Conservation (phyloP, 2,329 filamentous ascomycete species). For the Leptosphaerulina australis region DNA sequence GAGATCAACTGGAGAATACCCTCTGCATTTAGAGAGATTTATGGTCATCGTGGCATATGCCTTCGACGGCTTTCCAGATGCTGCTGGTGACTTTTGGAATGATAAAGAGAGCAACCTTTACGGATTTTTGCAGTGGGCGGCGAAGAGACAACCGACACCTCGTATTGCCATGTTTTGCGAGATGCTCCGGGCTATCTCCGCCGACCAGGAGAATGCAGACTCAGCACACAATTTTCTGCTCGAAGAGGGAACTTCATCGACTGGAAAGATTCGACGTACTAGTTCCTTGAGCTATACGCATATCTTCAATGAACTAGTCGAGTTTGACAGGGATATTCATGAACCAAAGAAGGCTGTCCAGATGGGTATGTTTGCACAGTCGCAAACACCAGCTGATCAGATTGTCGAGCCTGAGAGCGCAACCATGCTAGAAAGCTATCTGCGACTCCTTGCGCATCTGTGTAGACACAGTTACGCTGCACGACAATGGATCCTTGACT, state of each 20-base stretch:
- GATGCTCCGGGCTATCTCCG: conserved; percentile 87
- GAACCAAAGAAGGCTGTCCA: conserved; percentile 69
- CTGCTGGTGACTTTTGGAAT: conserved; percentile 87
- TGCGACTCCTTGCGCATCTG: conserved; percentile 84
- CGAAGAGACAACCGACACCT: conserved; percentile 91
- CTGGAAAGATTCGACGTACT: conserved; percentile 79
- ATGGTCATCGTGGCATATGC: conserved; percentile 90
- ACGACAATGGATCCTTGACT: conserved; percentile 73
- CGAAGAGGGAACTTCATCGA: conserved; percentile 73
- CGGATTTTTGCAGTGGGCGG: conserved; percentile 97
- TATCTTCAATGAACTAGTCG: conserved; percentile 87
- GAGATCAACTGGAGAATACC: conserved; percentile 59
- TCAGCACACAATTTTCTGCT: conserved; percentile 87
- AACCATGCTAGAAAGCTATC: conserved; percentile 96
- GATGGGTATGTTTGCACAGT: conserved; percentile 61
- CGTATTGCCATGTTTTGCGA: conserved; percentile 96
- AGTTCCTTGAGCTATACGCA: conserved; percentile 90
- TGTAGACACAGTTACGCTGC: conserved; percentile 74
- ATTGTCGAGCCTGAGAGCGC: conserved; percentile 90
- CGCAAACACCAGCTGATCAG: conserved; percentile 48
- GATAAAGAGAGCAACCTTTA: conserved; percentile 92
- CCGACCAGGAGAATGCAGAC: conserved; percentile 80
- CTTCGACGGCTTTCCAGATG: conserved; percentile 83
- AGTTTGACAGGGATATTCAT: conserved; percentile 79
- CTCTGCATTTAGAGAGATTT: conserved; percentile 78